Base-by-base conservation (phyloP, 2,329 filamentous ascomycete genomes). In the Triangularia setosa region DNA sequence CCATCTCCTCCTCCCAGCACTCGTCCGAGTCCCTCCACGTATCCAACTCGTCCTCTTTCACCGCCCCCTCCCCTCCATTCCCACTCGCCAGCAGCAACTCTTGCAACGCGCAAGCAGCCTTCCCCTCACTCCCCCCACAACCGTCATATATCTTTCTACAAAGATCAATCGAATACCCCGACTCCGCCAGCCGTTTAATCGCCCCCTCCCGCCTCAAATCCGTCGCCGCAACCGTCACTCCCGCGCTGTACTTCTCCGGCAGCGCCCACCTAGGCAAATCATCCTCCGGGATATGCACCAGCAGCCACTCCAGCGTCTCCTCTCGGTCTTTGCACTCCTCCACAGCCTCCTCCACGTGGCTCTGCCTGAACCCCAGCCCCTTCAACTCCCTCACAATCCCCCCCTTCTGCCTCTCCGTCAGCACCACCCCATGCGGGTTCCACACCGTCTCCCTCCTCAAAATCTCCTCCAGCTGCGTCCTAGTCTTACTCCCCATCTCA, bases 251-350 rank as follows among this genome's bases (percentile, higher is more conserved):
- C 66, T 89, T 91, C 77, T 96, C 93, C 0, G 95, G 95, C 52
- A 99, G 80, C 70, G 92, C 92, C 93, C 94, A 98, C 6, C 85
- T 82, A 1, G 95, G 95, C n/a, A 98, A 80, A 72, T 98, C 95
- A 74, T 99, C 95, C 74, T 99, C 95, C 1, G 95, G 95, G 2
- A 99, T 93, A 76, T 99, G 94, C 60, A 98, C 93, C 58, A 99
- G 84, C 16, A 99, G 83, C 95, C 95, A 99, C 75, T 98, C 94
- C 2, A 99, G 83, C 16, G 92, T 89, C 77, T 99, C 95, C 74
- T 97, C 93, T 28, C 90, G 85, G 74, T 97, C 93, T 75, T 94
- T 96, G 79, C 93, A 97, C 72, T 93, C 87, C 54, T 87, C 87
- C 0, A 91, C 86, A 8, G 95, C 94, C 78, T 99, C 95, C 73